Evolutionary conservation across 78 protist species (phyloP).

Genomic region (Capsaspora owczarzaki): DNA sequence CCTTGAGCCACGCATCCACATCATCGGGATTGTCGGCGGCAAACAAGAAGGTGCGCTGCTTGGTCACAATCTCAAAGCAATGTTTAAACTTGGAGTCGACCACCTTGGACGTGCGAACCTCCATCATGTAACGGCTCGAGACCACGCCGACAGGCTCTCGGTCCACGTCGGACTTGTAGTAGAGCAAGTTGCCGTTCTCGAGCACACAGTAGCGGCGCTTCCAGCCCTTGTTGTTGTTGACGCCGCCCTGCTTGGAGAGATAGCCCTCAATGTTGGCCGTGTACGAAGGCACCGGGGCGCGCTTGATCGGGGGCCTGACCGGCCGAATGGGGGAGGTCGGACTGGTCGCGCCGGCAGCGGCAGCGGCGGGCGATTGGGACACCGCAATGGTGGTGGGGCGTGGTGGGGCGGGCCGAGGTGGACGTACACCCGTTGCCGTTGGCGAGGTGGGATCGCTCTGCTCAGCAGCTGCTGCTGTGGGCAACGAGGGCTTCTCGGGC

Average conservation of each 20-base stretch:
- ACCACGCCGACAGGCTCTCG: neutral
- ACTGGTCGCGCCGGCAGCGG: too few relatives aligned
- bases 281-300: neutral
- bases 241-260: conserved; percentile 2
- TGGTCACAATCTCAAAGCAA: neutral
- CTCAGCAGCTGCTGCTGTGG: too few relatives aligned
- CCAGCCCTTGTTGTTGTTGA: conserved; percentile 1
- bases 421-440: too few relatives aligned
- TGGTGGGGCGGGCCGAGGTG: too few relatives aligned
- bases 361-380: too few relatives aligned
- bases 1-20: neutral
- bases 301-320: too few relatives aligned
- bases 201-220: neutral
- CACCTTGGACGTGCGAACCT: neutral
- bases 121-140: neutral
- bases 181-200: neutral
- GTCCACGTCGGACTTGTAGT: neutral
- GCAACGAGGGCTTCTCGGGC: too few relatives aligned
- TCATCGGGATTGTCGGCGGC: neutral
- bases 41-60: neutral
- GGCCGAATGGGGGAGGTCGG: too few relatives aligned
- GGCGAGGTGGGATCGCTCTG: too few relatives aligned
- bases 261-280: neutral
- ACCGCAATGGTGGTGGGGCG: too few relatives aligned
- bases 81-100: neutral